Conservation (phyloP, 371 early-diverging fungal species). For the Syncephalastrum sp. region DNA sequence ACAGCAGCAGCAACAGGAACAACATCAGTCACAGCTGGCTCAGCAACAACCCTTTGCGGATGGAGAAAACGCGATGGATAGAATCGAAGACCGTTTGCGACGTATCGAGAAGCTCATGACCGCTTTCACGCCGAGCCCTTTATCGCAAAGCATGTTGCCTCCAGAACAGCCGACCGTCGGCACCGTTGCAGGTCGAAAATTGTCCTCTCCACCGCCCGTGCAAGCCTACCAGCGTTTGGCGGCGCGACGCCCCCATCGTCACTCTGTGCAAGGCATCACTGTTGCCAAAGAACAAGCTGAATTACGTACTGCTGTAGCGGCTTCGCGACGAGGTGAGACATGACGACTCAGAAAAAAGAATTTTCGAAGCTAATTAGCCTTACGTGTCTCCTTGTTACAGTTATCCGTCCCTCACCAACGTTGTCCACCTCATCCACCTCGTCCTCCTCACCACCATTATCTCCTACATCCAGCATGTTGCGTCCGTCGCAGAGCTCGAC, state of each 20-base stretch:
- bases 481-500: constrained; percentile 1
- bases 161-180: no score
- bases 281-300: constrained; percentile 39
- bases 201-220: constrained; percentile 8
- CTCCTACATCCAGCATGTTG: constrained; percentile 21
- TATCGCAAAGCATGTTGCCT: constrained; percentile 4
- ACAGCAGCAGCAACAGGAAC: no score
- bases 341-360: constrained; percentile 5
- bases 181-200: no score
- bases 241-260: constrained; percentile 29
- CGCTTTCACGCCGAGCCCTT: constrained; percentile 25
- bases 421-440: constrained; percentile 6
- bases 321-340: no score
- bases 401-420: background rate
- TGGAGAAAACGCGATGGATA: constrained; percentile 31
- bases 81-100: constrained; percentile 39
- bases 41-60: background rate
- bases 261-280: constrained; percentile 42
- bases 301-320: constrained; percentile 17
- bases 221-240: background rate
- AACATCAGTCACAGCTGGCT: constrained; percentile 8
- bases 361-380: no score
- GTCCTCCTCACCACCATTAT: constrained; percentile 16
- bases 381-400: background rate
- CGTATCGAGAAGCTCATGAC: constrained; percentile 42